These are phyloP conservation scores for Mycena floridula DNA, from an alignment of 768 basidiomycete species.

Conservation along the genomic window DNA sequence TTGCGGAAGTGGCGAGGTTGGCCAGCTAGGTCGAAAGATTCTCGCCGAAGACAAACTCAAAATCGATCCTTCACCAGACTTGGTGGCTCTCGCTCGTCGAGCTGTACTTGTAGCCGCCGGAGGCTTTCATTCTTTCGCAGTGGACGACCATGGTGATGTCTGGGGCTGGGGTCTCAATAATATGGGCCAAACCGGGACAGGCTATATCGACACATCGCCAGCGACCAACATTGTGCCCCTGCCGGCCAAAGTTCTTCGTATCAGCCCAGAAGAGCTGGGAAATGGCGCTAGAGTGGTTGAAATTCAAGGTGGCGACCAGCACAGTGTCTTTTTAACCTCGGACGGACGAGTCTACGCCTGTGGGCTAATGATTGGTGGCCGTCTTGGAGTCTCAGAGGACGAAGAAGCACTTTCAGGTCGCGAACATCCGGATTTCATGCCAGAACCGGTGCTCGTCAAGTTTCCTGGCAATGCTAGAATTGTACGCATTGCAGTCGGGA, in stretches of 20 bases:
- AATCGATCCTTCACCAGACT: too few relatives aligned
- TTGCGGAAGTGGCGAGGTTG: conserved; percentile 86
- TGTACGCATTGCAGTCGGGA: conserved; percentile 38
- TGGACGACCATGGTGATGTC: conserved; percentile 75
- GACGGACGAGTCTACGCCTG: conserved; percentile 11
- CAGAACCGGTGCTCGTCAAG: conserved; percentile 38
- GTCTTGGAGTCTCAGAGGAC: conserved; percentile 10
- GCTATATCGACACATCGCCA: too few relatives aligned
- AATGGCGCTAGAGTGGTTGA: conserved; percentile 9
- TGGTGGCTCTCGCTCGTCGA: too few relatives aligned
- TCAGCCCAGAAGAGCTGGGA: conserved; percentile 8
- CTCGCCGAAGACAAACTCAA: too few relatives aligned
- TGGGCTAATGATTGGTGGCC: conserved; percentile 9
- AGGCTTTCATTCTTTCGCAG: conserved; percentile 83
- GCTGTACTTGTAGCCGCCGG: conserved; percentile 72
- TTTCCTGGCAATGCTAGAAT: conserved; percentile 41
- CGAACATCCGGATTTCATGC: conserved; percentile 32
- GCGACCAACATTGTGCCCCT: neutral
- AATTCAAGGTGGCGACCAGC: conserved; percentile 12
- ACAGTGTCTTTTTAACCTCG: conserved; percentile 12
- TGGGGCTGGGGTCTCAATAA: conserved; percentile 97
- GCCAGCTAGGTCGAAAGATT: conserved; percentile 87
- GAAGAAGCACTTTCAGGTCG: conserved; percentile 4
- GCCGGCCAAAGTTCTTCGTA: conserved; percentile 8
- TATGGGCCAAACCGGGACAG: conserved; percentile 78